Evolutionary conservation across 352 stramenopile species (phyloP), one percentile per base, ranked within the genome.

Genomic region (Globisporangium ultimum): DNA sequence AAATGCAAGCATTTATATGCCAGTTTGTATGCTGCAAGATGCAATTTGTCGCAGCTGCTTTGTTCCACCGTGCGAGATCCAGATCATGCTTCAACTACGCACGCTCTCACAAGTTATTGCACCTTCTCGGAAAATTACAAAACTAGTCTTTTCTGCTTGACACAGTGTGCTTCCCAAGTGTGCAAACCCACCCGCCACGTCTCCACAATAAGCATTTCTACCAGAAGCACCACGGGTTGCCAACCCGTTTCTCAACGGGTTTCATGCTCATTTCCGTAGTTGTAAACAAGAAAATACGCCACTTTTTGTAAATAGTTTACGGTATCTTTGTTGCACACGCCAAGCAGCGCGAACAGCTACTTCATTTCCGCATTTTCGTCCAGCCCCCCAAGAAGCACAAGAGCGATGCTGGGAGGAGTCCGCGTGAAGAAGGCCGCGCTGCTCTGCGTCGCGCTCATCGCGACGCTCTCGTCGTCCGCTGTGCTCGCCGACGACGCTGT

Each of bases 311-410:
- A 41, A 41, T 41, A 41, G 36, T 41, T 43, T 43, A 6, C 38
- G 38, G 8, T 43, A 43, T 43, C 8, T 43, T 3, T 10, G 2
- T 12, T 43, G 38, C 38, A 43, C 38, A 43, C 38, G 14, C 38
- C 14, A 2, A 12, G 38, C 38, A 43, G 38, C 38, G 14, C 38
- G 36, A 43, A 43, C 8, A 43, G 21, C 50, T 20, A 20, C 12
- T 14, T 41, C 58, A 64, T 58, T 64, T 53, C 22, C 41, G 40
- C 49, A 58, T 64, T 64, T 46, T n/a, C 48, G 22, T 51, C 22
- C 13, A 22, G 46, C 2, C 10, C n/a, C 9, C 10, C 1, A 51
- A 51, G 46, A 51, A 51, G 46, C 46, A 3, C 49, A 52, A 43
- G n/a, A 64, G 24, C 24, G 24, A 28, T 64, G 58, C 43, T 57